Conservation (phyloP, 352 stramenopile genomes). For the Phytophthora crassamura region DNA sequence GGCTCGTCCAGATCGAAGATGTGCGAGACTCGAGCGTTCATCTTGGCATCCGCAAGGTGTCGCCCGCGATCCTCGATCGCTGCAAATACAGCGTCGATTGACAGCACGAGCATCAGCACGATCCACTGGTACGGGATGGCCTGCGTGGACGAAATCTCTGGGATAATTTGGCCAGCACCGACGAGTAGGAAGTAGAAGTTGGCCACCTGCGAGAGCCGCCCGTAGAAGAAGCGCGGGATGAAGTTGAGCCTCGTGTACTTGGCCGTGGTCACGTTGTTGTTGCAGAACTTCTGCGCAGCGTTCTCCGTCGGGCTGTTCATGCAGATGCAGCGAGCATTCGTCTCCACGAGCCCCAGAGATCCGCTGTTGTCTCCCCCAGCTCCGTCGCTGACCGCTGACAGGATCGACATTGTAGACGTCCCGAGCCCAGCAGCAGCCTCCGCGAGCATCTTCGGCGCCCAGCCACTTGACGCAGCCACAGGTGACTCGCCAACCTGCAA, state of each 20-base stretch:
- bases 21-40: conserved; percentile 73
- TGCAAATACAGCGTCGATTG: conserved; percentile 85
- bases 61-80: conserved; percentile 86
- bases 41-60: conserved; percentile 80
- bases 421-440: conserved; percentile 36
- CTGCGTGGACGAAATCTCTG: conserved; percentile 85
- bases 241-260: conserved; percentile 92
- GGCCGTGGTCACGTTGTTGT: conserved; percentile 85
- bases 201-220: conserved; percentile 80
- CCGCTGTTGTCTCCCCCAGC: conserved; percentile 18
- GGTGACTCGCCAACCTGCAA: conserved; percentile 34
- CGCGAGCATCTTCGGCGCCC: conserved; percentile 34
- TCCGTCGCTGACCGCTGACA: conserved; percentile 29
- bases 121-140: conserved; percentile 90
- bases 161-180: conserved; percentile 85
- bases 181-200: conserved; percentile 94
- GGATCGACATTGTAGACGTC: conserved; percentile 35
- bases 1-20: conserved; percentile 65
- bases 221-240: conserved; percentile 86
- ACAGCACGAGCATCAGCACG: conserved; percentile 84
- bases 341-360: conserved; percentile 40
- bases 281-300: conserved; percentile 58
- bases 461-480: conserved; percentile 21
- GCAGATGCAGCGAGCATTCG: conserved; percentile 71
- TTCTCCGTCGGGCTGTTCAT: conserved; percentile 76